A percentile compares a stretch with the other conserved stretches of the same genome.
phyloP scores from a whole-genome alignment of 2,329 filamentous ascomycete genomes.

The Calonectria crousiana region DNA sequence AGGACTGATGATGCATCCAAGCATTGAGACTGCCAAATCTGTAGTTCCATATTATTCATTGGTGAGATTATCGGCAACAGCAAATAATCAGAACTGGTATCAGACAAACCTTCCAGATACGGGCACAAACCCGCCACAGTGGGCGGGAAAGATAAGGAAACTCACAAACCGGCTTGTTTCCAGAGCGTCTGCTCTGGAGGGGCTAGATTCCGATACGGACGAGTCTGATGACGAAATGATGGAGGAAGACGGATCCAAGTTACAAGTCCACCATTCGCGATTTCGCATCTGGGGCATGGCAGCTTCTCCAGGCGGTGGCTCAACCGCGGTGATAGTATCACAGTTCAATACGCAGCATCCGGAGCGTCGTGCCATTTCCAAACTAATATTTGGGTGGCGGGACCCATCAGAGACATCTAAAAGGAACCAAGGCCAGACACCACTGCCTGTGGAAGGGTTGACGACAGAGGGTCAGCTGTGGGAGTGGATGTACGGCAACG shows the following conservation, averaged over 20 bases:
- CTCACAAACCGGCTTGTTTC: constrained; percentile 59
- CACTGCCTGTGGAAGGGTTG: constrained; percentile 24
- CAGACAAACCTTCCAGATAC: constrained; percentile 59
- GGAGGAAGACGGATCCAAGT: constrained; percentile 49
- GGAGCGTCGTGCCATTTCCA: constrained; percentile 55
- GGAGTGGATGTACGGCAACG: constrained; percentile 71
- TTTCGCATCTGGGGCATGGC: constrained; percentile 67
- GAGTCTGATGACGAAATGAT: constrained; percentile 46
- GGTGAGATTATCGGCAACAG: constrained; percentile 65
- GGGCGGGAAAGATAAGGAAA: constrained; percentile 61
- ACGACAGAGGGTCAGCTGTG: constrained; percentile 68
- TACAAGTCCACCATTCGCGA: constrained; percentile 62
- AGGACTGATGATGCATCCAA: constrained; percentile 60
- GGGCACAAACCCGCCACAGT: constrained; percentile 51
- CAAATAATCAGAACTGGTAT: constrained; percentile 65
- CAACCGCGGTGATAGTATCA: constrained; percentile 63
- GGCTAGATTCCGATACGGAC: constrained; percentile 49
- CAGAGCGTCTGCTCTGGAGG: constrained; percentile 57
- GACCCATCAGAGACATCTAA: constrained; percentile 29
- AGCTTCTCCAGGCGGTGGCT: constrained; percentile 63
- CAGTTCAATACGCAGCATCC: constrained; percentile 62
- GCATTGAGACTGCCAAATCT: constrained; percentile 37
- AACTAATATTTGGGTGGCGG: constrained; percentile 53
- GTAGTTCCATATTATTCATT: constrained; percentile 63
- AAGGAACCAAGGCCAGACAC: not conserved